These are phyloP conservation scores for Solanum bulbocastanum DNA, from an alignment of 257 asterid genomes.

Conservation along the genomic window DNA sequence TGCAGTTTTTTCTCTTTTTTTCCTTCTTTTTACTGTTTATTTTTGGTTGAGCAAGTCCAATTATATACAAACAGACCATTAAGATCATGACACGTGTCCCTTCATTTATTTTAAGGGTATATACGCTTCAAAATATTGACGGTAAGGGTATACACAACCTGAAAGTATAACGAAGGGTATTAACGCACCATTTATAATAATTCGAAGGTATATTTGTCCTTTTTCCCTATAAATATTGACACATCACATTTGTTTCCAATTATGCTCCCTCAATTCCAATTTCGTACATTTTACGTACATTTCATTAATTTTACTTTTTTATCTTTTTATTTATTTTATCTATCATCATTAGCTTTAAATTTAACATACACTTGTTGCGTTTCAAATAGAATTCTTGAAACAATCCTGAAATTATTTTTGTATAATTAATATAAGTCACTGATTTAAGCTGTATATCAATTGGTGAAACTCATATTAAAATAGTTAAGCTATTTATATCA, in stretches of 20 bases:
- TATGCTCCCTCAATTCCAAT: not conserved
- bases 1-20: not conserved
- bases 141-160: too few relatives aligned
- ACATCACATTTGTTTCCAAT: not conserved
- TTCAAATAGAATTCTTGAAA: not conserved
- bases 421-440: too few relatives aligned
- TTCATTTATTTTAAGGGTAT: too few relatives aligned
- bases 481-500: not conserved
- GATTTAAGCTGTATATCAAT: not conserved
- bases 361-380: not conserved
- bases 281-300: conserved; percentile 1
- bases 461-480: too few relatives aligned
- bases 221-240: not conserved
- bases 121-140: too few relatives aligned
- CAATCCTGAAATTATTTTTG: too few relatives aligned
- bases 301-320: not conserved
- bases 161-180: too few relatives aligned
- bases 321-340: not conserved
- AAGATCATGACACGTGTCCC: too few relatives aligned
- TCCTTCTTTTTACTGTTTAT: not conserved
- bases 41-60: not conserved
- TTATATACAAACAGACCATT: not conserved
- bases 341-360: not conserved
- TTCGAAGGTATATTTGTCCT: too few relatives aligned
- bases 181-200: too few relatives aligned